Conservation (phyloP, 441 rosid genomes). For the Jatropha podagrica region DNA sequence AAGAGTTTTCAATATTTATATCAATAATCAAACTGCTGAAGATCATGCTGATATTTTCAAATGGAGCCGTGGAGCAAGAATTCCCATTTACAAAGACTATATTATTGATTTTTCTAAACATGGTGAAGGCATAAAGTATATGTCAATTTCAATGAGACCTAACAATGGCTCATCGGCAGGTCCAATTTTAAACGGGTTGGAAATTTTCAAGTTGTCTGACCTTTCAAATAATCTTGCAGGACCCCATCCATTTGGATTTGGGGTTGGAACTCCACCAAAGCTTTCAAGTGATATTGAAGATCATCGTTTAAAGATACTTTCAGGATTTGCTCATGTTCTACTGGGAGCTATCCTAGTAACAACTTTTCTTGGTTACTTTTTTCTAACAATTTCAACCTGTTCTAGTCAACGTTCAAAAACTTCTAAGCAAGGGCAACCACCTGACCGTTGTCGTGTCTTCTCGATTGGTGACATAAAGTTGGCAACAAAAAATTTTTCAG, state of each 20-base stretch:
- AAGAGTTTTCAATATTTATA: constrained; percentile 51
- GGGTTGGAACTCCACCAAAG: not conserved
- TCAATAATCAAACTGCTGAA: constrained; percentile 58
- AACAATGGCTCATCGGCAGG: not conserved
- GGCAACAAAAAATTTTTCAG: constrained; percentile 76
- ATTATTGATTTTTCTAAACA: constrained; percentile 43
- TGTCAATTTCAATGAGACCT: constrained; percentile 1
- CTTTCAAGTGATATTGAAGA: not conserved
- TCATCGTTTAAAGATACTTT: not conserved
- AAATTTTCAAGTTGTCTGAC: constrained; percentile 33
- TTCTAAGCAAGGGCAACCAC: constrained; percentile 48
- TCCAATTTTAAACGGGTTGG: constrained; percentile 35
- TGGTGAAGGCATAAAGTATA: not conserved
- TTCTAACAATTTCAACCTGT: not conserved
- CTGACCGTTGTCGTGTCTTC: constrained; percentile 74
- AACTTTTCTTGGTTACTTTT: not conserved
- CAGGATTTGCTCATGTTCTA: not conserved
- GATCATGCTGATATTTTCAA: constrained; percentile 46
- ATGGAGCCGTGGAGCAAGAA: constrained; percentile 39
- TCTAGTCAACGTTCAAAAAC: constrained; percentile 39
- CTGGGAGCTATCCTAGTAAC: not conserved
- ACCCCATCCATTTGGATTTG: constrained; percentile 17
- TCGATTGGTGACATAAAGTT: constrained; percentile 76
- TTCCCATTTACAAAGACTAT: constrained; percentile 45
- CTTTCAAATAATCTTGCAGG: constrained; percentile 30